Evolutionary conservation across 257 asterid genomes (phyloP).

Genomic region (Plantago elongata): DNA sequence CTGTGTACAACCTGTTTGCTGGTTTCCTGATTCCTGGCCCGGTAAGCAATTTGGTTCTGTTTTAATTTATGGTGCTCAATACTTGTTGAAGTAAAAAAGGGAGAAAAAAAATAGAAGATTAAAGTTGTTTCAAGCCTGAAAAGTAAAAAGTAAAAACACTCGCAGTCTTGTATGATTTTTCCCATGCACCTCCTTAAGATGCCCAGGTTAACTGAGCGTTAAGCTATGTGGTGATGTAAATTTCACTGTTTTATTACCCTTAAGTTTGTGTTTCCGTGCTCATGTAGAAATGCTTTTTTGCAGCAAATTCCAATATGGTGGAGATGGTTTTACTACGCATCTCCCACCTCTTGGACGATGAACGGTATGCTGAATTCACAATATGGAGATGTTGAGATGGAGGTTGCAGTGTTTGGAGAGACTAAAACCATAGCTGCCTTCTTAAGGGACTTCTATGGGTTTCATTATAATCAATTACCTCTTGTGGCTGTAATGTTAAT

Average conservation of each 20-base stretch:
- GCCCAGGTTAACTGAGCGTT: too few species aligned
- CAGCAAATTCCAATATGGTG: conserved; percentile 28
- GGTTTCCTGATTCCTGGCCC: conserved; percentile 19
- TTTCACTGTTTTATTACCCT: background rate
- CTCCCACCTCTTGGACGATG: conserved; percentile 26
- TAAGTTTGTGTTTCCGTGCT: background rate
- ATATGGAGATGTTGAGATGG: conserved; percentile 20
- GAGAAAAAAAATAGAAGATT: too few species aligned
- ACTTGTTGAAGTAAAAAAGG: background rate
- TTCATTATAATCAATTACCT: conserved; percentile 18
- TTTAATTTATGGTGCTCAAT: background rate
- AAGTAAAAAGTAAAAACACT: too few species aligned
- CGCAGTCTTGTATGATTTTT: too few species aligned
- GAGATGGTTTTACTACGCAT: conserved; percentile 23
- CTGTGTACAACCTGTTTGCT: conserved; percentile 17
- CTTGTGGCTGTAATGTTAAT: conserved; percentile 22
- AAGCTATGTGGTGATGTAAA: background rate
- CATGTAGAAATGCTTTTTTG: background rate
- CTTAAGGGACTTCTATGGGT: conserved; percentile 21
- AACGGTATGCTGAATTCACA: conserved; percentile 26
- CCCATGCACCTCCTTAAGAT: too few species aligned
- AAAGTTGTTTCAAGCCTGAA: too few species aligned
- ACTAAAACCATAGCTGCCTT: conserved; percentile 18
- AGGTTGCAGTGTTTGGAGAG: conserved; percentile 23
- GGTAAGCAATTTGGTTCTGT: conserved; percentile 4